phyloP scores from a whole-genome alignment of 192 early-diverging fungal species.

The Kappamyces sp. region DNA sequence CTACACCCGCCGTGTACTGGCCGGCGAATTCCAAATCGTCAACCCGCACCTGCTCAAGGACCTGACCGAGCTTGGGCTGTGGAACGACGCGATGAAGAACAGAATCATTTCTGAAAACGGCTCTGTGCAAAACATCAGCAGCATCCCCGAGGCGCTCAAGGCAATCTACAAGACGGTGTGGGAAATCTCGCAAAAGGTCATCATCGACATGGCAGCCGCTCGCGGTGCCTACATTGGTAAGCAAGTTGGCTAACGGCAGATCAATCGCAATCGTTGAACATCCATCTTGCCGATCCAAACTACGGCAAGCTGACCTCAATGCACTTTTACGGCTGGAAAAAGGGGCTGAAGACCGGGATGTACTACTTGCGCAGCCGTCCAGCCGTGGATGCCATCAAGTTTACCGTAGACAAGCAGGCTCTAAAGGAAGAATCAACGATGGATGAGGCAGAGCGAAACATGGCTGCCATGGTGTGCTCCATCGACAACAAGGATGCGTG shows the following conservation, averaged over 20 bases:
- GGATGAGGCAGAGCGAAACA: slow-evolving; percentile 45
- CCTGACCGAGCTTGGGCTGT: slow-evolving; percentile 83
- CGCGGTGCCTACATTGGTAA: slow-evolving; percentile 87
- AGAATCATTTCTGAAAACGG: slow-evolving; percentile 89
- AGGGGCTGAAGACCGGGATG: slow-evolving; percentile 98
- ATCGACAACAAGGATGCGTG: slow-evolving; percentile 92
- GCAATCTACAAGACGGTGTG: slow-evolving; percentile 96
- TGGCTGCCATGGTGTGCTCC: slow-evolving; percentile 77
- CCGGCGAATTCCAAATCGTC: slow-evolving; percentile 98
- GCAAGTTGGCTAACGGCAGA: slow-evolving; percentile 37
- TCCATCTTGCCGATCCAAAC: slow-evolving; percentile 90
- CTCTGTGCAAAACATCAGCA: slow-evolving; percentile 70
- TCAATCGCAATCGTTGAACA: slow-evolving; percentile 93
- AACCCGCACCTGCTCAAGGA: slow-evolving; percentile 96
- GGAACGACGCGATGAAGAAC: slow-evolving; percentile 93
- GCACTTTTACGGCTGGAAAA: slow-evolving; percentile 99
- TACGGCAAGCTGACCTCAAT: slow-evolving; percentile 92
- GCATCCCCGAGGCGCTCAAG: slow-evolving; percentile 83
- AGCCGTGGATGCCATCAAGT: slow-evolving; percentile 97
- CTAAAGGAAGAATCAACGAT: slow-evolving; percentile 40
- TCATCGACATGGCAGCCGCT: slow-evolving; percentile 96
- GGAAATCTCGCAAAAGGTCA: slow-evolving; percentile 83
- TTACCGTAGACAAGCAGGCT: slow-evolving; percentile 79
- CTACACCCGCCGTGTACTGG: slow-evolving; percentile 91
- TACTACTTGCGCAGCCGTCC: slow-evolving; percentile 95